A percentile compares a stretch with the other conserved stretches of the same genome.
These are phyloP conservation scores for Brassica cretica DNA, from an alignment of 345 rosid genomes.

Conservation along the genomic window DNA sequence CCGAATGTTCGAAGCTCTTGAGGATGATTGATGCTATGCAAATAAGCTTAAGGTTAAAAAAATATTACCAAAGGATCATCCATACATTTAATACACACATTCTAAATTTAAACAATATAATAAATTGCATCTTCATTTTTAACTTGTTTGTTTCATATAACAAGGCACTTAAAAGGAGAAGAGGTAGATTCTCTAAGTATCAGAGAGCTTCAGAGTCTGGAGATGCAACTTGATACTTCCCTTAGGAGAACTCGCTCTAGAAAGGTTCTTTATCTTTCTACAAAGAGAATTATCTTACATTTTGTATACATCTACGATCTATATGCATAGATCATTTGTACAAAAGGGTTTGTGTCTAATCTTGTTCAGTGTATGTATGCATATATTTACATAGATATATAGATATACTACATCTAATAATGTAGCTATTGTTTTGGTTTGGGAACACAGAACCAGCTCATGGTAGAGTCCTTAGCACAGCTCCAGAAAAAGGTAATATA, in stretches of 20 bases:
- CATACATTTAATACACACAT: background rate
- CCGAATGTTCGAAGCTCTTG: slow-evolving; percentile 59
- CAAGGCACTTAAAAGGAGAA: slow-evolving; percentile 67
- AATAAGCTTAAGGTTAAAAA: slow-evolving; percentile 57
- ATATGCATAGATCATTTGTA: slow-evolving; percentile 11
- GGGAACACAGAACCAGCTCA: slow-evolving; percentile 64
- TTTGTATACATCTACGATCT: background rate
- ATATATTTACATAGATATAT: slow-evolving; percentile 5
- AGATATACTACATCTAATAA: slow-evolving; percentile 22
- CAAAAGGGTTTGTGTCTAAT: background rate
- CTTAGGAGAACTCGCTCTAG: slow-evolving; percentile 74
- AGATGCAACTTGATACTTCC: slow-evolving; percentile 76
- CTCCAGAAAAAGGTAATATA: slow-evolving; percentile 67
- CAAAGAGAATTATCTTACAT: background rate
- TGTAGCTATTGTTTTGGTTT: slow-evolving; percentile 23
- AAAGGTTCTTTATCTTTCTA: slow-evolving; percentile 49
- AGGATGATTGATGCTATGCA: slow-evolving; percentile 61
- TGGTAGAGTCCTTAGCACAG: slow-evolving; percentile 56
- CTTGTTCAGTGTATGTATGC: background rate
- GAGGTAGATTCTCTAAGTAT: slow-evolving; percentile 60
- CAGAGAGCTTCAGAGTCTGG: slow-evolving; percentile 74
- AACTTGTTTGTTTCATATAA: background rate
- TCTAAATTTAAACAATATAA: background rate
- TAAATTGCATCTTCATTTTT: background rate
- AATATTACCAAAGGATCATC: background rate